phyloP scores from a whole-genome alignment of 352 stramenopile genomes.

The Globisporangium radiosum region DNA sequence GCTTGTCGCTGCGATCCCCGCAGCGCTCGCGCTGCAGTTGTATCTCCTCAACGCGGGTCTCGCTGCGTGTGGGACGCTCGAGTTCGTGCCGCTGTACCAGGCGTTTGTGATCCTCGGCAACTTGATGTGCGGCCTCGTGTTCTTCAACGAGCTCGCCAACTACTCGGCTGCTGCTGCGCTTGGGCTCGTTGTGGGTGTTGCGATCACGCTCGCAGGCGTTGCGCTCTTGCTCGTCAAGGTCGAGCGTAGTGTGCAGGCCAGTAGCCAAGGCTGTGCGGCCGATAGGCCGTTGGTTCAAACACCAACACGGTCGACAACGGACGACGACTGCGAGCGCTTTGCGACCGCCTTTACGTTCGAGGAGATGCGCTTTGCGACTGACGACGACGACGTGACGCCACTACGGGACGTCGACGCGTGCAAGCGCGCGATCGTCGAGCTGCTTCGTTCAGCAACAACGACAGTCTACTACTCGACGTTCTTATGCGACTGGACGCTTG shows the following conservation, averaged over 20 bases:
- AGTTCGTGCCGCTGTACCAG: slow-evolving; percentile 79
- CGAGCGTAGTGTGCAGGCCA: slow-evolving; percentile 13
- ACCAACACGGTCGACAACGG: background rate
- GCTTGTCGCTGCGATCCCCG: slow-evolving; percentile 49
- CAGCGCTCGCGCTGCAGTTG: slow-evolving; percentile 53
- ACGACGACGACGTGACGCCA: slow-evolving; percentile 25
- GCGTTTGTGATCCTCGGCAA: slow-evolving; percentile 81
- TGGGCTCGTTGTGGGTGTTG: slow-evolving; percentile 47
- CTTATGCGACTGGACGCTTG: slow-evolving; percentile 67
- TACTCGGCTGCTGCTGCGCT: slow-evolving; percentile 38
- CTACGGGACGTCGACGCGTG: slow-evolving; percentile 61
- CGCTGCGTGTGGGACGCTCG: slow-evolving; percentile 71
- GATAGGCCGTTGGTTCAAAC: no score
- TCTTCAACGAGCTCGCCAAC: slow-evolving; percentile 72
- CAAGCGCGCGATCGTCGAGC: slow-evolving; percentile 47
- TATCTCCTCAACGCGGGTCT: slow-evolving; percentile 79
- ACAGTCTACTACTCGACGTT: slow-evolving; percentile 40
- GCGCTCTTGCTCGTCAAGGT: slow-evolving; percentile 59
- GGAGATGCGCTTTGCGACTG: slow-evolving; percentile 47
- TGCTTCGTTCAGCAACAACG: slow-evolving; percentile 37
- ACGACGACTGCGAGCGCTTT: slow-evolving; percentile 6
- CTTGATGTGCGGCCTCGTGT: slow-evolving; percentile 67
- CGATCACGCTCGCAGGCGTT: slow-evolving; percentile 53
- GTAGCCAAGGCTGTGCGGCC: no score
- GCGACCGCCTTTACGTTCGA: slow-evolving; percentile 50